A percentile compares a stretch with the other conserved stretches of the same genome.
Conservation (phyloP, 139 green algal genomes). For the Chlamydomonas schloesseri region DNA sequence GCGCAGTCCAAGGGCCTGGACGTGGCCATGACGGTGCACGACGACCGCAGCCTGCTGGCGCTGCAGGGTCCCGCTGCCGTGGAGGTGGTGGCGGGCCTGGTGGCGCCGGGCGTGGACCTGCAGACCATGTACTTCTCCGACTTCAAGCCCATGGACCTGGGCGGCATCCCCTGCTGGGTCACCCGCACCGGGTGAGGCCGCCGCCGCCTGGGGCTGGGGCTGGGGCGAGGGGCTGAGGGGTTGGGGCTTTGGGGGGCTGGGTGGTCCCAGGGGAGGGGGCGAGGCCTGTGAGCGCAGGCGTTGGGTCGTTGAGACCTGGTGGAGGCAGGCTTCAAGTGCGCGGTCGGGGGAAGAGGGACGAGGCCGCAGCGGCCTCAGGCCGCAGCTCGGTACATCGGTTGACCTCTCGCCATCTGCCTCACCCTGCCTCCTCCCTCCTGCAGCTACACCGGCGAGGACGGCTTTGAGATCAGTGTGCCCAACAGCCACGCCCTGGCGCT, state of each 20-base stretch:
- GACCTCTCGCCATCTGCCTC: too few relatives aligned
- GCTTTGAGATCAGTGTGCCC: constrained; percentile 97
- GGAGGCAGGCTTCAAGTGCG: too few relatives aligned
- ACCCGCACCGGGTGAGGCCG: constrained; percentile 91
- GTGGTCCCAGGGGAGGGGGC: neutral
- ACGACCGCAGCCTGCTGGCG: constrained; percentile 93
- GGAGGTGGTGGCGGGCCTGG: constrained; percentile 63
- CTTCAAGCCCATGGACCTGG: constrained; percentile 83
- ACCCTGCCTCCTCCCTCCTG: neutral
- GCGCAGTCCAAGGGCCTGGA: constrained; percentile 74
- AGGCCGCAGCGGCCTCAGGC: too few relatives aligned
- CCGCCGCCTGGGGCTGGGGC: neutral
- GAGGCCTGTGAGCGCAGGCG: too few relatives aligned
- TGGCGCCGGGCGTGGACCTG: constrained; percentile 72
- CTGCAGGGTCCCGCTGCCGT: constrained; percentile 89
- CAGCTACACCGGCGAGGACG: constrained; percentile 99
- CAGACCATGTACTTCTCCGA: constrained; percentile 93
- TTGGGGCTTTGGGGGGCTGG: neutral
- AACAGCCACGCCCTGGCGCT: constrained; percentile 76
- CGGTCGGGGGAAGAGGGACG: too few relatives aligned
- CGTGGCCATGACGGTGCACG: constrained; percentile 80
- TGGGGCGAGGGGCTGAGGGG: neutral
- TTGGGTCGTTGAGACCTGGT: too few relatives aligned
- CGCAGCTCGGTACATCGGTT: too few relatives aligned
- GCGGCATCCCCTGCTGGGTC: constrained; percentile 86